Evolutionary conservation across 2,329 filamentous ascomycete genomes (phyloP).

Genomic region (Aspergillus luchuensis): DNA sequence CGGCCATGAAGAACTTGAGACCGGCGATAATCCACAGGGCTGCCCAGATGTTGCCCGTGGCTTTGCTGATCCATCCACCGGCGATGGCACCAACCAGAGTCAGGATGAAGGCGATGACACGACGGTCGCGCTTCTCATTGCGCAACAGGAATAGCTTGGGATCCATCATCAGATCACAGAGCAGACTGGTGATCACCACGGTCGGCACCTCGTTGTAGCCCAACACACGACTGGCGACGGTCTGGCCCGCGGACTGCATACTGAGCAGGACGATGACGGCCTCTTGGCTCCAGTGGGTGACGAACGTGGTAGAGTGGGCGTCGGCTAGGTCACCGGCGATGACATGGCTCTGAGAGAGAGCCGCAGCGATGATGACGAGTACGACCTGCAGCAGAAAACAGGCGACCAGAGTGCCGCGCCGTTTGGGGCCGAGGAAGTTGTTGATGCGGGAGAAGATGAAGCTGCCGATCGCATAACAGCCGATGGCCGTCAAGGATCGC

Average conservation of each 20-base stretch:
- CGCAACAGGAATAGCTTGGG: constrained; percentile 29
- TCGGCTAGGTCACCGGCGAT: constrained; percentile 23
- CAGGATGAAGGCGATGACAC: constrained; percentile 30
- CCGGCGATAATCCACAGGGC: constrained; percentile 30
- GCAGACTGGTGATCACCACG: constrained; percentile 36
- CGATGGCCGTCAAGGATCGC: constrained; percentile 48
- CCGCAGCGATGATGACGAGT: constrained; percentile 32
- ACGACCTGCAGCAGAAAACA: constrained; percentile 33
- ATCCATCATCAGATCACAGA: constrained; percentile 35
- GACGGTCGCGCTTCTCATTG: constrained; percentile 32
- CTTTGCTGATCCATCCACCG: constrained; percentile 34
- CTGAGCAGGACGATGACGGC: constrained; percentile 34
- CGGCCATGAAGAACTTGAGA: constrained; percentile 25
- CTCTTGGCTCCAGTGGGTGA: constrained; percentile 27
- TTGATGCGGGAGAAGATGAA: constrained; percentile 44
- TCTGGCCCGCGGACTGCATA: constrained; percentile 37
- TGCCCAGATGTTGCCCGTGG: constrained; percentile 24
- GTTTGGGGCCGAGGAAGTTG: constrained; percentile 25
- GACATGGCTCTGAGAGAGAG: constrained; percentile 28
- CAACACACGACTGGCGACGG: constrained; percentile 31
- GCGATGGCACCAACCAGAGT: constrained; percentile 31
- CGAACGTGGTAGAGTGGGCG: neutral
- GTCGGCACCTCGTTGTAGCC: constrained; percentile 36
- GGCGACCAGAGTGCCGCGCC: constrained; percentile 28
- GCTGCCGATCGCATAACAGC: constrained; percentile 46